Evolutionary conservation across 2,329 filamentous ascomycete genomes (phyloP).

Genomic region (Plenodomus biglobosus): DNA sequence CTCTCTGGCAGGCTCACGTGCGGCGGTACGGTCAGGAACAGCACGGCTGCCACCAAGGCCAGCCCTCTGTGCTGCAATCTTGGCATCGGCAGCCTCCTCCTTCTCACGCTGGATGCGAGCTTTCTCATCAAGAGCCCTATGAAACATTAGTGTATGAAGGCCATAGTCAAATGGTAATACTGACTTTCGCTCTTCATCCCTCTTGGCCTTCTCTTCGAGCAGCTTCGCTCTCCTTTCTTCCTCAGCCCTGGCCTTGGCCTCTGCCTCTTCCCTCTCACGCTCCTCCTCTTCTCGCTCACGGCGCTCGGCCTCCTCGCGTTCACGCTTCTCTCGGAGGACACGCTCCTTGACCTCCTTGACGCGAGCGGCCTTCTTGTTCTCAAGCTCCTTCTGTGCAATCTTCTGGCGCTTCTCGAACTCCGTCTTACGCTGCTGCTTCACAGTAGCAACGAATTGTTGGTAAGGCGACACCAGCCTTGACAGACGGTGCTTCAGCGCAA

Average conservation of each 20-base stretch:
- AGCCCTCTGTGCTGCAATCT: conserved; percentile 64
- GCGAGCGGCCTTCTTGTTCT: conserved; percentile 84
- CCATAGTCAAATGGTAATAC: conserved; percentile 29
- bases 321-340: conserved; percentile 77
- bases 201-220: conserved; percentile 67
- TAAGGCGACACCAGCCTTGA: conserved; percentile 81
- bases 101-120: conserved; percentile 71
- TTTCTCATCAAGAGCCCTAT: conserved; percentile 63
- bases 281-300: conserved; percentile 82
- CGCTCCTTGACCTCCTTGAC: conserved; percentile 86
- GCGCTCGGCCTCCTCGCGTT: conserved; percentile 81
- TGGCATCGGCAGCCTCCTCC: conserved; percentile 84
- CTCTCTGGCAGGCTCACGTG: conserved; percentile 40
- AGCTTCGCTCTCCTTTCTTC: conserved; percentile 76
- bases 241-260: conserved; percentile 77
- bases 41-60: conserved; percentile 40
- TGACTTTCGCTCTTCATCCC: conserved; percentile 62
- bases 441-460: conserved; percentile 76
- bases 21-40: conserved; percentile 27
- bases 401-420: conserved; percentile 95
- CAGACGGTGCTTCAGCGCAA: conserved; percentile 91
- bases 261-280: conserved; percentile 75
- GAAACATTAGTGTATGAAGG: conserved; percentile 39
- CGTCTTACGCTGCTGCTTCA: conserved; percentile 85
- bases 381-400: conserved; percentile 87